Conservation (phyloP, 208 protist genomes). For the Crithidia thermophila region DNA sequence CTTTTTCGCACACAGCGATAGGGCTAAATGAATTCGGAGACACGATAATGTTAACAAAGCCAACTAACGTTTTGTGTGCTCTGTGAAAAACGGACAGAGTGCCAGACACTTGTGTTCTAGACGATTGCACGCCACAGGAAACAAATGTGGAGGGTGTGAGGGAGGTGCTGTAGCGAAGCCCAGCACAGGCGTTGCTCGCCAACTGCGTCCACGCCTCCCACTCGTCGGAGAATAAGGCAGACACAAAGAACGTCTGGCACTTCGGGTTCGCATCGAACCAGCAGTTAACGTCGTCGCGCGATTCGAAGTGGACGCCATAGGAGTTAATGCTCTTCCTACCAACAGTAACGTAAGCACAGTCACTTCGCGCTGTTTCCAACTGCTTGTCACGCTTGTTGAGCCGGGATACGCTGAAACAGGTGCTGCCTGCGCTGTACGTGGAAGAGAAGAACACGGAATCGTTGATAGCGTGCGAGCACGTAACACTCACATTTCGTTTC, state of each 20-base stretch:
- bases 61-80: not conserved
- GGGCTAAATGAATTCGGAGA: not conserved
- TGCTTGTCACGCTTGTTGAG: not conserved
- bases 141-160: not conserved
- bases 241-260: constrained; percentile 17
- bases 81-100: constrained; percentile 10
- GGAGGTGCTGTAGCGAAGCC: constrained; percentile 6
- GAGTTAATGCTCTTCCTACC: not conserved
- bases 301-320: constrained; percentile 21
- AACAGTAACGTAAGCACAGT: constrained; percentile 3
- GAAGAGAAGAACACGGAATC: not conserved
- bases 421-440: not conserved
- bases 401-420: constrained; percentile 9
- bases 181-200: constrained; percentile 17
- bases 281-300: constrained; percentile 23
- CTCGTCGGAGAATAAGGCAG: constrained; percentile 18
- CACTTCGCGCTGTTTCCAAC: not conserved
- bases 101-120: constrained; percentile 13
- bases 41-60: constrained; percentile 9
- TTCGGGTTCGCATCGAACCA: constrained; percentile 10
- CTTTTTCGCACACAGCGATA: constrained; percentile 9
- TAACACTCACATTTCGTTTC: not conserved
- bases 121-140: constrained; percentile 20
- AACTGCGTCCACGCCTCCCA: constrained; percentile 30
- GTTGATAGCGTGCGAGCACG: constrained; percentile 5